Evolutionary conservation across 345 rosid genomes (phyloP).

Genomic region (Adansonia digitata): DNA sequence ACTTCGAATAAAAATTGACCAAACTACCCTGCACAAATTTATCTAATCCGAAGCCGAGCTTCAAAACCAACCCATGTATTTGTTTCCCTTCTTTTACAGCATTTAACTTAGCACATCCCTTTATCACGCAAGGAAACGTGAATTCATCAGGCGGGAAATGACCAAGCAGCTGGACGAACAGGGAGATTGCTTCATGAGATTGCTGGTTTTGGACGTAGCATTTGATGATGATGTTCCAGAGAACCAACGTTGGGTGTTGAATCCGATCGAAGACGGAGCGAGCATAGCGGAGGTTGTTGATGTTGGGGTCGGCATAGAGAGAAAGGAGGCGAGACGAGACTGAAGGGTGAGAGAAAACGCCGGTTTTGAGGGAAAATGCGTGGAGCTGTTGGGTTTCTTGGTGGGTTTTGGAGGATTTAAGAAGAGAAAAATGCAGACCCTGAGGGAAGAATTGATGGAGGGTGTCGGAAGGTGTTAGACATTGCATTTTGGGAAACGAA

Average conservation of each 20-base stretch:
- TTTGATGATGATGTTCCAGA: slow-evolving; percentile 45
- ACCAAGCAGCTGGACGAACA: slow-evolving; percentile 29
- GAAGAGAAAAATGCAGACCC: not conserved
- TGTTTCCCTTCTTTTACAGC: slow-evolving; percentile 51
- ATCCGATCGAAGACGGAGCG: slow-evolving; percentile 39
- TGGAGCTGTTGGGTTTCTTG: slow-evolving; percentile 40
- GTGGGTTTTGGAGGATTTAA: not conserved
- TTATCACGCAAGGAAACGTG: slow-evolving; percentile 47
- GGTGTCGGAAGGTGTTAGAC: not conserved
- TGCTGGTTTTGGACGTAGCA: slow-evolving; percentile 36
- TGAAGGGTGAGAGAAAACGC: slow-evolving; percentile 29
- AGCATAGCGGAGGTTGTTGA: slow-evolving; percentile 38
- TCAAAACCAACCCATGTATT: slow-evolving; percentile 48
- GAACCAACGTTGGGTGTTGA: slow-evolving; percentile 25
- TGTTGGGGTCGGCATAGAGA: slow-evolving; percentile 29
- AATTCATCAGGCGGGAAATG: slow-evolving; percentile 37
- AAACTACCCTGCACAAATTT: slow-evolving; percentile 53
- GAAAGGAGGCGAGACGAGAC: slow-evolving; percentile 32
- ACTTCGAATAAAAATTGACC: slow-evolving; percentile 45
- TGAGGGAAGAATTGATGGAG: not conserved
- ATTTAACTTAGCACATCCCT: slow-evolving; percentile 43
- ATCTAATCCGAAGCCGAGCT: slow-evolving; percentile 42
- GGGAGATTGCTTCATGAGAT: slow-evolving; percentile 37
- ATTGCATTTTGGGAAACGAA: not conserved
- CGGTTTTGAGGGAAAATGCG: slow-evolving; percentile 39